phyloP scores from a whole-genome alignment of 306 rosid species.

The Cotoneaster glaucophyllus region DNA sequence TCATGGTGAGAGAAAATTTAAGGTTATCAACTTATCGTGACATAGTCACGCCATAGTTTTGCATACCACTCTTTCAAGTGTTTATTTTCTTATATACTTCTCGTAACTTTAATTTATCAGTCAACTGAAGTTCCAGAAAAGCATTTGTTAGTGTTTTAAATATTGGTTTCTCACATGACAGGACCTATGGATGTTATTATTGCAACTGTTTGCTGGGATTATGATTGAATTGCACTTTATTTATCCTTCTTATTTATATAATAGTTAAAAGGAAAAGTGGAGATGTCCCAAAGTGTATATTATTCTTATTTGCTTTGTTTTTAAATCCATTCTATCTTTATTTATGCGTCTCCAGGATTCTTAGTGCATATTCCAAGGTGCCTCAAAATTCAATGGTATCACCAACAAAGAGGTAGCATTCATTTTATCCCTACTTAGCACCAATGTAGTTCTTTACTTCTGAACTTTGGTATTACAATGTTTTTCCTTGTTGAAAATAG shows the following conservation, averaged over 20 bases:
- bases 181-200: neutral
- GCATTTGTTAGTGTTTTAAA: neutral
- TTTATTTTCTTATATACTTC: neutral
- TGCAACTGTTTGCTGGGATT: neutral
- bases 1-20: neutral
- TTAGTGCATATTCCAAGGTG: conserved; percentile 66
- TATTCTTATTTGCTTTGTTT: neutral
- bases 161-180: neutral
- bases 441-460: neutral
- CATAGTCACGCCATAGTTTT: neutral
- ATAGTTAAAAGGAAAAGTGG: neutral
- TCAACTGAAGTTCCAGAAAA: neutral
- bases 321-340: neutral
- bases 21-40: neutral
- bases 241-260: neutral
- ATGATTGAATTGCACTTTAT: neutral
- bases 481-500: neutral
- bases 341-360: conserved; percentile 39
- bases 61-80: neutral
- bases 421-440: neutral
- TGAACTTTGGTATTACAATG: neutral
- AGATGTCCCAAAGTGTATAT: neutral
- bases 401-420: conserved; percentile 44
- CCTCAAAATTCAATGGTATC: conserved; percentile 50
- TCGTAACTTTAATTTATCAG: neutral